Evolutionary conservation across 73 alveolate genomes (phyloP), one percentile per base, ranked within the genome.

Genomic region (Paramecium biaurelia): DNA sequence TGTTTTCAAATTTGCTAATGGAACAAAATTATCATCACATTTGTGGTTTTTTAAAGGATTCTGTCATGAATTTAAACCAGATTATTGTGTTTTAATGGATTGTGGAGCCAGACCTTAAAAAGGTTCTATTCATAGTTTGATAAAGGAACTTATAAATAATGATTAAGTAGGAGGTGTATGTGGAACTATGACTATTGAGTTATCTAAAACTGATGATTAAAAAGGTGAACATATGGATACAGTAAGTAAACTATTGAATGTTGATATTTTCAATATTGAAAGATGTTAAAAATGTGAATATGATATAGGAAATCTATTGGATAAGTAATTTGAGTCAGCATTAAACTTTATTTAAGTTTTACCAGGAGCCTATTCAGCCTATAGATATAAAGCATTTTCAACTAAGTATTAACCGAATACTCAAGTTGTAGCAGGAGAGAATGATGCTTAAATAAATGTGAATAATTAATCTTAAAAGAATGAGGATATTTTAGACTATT

Each of bases 321-420:
- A 93, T 92, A 92, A 92, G 20, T 89, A 87, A 15, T 72, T 92
- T 34, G 96, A 93, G 92, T 70, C 95, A 6, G 28, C 72, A 12
- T 45, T 93, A 30, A 94, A 94, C 8, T 93, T 53, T 70, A 76
- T 93, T 21, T 88, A 93, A 56, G 96, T 93, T 1, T 35, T 93
- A 21, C 96, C 96, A 2, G 95, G 95, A 26, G 96, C 95, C n/a
- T 93, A 82, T 57, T 86, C 95, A 41, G 96, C 93, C 5, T 93
- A 93, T 38, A 57, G 95, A 37, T 92, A 86, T 5, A 49, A 92
- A 76, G 96, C 96, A 6, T 79, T 93, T 45, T 63, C 45, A 12
- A 63, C 41, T 3, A 63, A 63, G 26, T 63, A 63, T 63, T 12
- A 47, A 14, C 6, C 11, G 23, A 0, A 47, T 0, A n/a, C 4